Evolutionary conservation across 1,139 yeast genomes (phyloP).

Genomic region (Taphrina wiesneri): DNA sequence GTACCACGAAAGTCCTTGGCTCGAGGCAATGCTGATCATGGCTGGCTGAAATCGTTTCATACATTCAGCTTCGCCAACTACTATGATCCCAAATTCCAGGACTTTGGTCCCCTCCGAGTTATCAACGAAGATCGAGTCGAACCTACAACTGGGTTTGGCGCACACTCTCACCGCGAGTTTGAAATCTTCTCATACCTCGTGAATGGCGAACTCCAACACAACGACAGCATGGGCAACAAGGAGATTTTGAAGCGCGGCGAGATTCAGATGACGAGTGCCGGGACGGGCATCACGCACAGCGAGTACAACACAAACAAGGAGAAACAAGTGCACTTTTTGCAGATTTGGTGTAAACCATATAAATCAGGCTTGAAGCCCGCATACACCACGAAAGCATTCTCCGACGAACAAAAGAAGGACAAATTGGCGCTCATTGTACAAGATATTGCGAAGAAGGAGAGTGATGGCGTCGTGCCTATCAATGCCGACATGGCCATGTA

Average conservation of each 20-base stretch:
- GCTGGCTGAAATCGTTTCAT: slow-evolving; percentile 32
- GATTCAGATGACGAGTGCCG: slow-evolving; percentile 32
- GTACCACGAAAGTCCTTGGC: slow-evolving; percentile 20
- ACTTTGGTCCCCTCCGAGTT: slow-evolving; percentile 30
- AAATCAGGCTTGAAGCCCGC: slow-evolving; percentile 16
- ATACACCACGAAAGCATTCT: slow-evolving; percentile 27
- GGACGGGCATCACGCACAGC: slow-evolving; percentile 35
- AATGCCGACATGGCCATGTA: slow-evolving; percentile 32
- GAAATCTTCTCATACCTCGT: slow-evolving; percentile 32
- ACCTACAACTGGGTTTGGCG: slow-evolving; percentile 31
- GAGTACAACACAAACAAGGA: slow-evolving; percentile 32
- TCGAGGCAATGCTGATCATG: slow-evolving; percentile 33
- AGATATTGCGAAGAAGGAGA: not conserved
- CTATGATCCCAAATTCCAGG: slow-evolving; percentile 12
- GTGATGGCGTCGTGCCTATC: slow-evolving; percentile 22
- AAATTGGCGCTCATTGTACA: slow-evolving; percentile 18
- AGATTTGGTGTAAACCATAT: slow-evolving; percentile 34
- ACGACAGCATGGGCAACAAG: slow-evolving; percentile 34
- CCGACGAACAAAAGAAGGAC: slow-evolving; percentile 21
- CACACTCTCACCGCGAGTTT: slow-evolving; percentile 30
- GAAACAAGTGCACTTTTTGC: slow-evolving; percentile 26
- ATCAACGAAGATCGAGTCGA: slow-evolving; percentile 33
- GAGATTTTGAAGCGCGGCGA: slow-evolving; percentile 31
- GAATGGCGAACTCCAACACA: slow-evolving; percentile 26
- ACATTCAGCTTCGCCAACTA: slow-evolving; percentile 31